phyloP scores from a whole-genome alignment of 139 green algal genomes.

The Marvania coccoides region DNA sequence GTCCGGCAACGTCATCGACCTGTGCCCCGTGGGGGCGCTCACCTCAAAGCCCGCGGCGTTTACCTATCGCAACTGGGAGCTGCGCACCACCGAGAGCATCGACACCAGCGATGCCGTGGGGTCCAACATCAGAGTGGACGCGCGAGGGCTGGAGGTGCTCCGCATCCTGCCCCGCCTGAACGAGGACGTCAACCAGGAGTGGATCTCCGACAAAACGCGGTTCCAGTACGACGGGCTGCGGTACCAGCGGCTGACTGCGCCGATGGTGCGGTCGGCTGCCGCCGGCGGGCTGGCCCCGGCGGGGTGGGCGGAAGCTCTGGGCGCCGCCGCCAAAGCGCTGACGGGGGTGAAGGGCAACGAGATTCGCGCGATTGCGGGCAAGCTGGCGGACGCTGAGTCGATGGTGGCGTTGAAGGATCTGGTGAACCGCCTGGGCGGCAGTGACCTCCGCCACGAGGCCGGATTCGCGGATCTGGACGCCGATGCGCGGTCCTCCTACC shows the following conservation, averaged over 20 bases:
- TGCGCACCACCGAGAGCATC: slow-evolving; percentile 87
- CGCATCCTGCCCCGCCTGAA: slow-evolving; percentile 90
- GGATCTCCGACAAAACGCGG: slow-evolving; percentile 92
- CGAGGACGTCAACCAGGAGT: slow-evolving; percentile 98
- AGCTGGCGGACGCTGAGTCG: slow-evolving; percentile 88
- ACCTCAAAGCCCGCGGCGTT: slow-evolving; percentile 97
- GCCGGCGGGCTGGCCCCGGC: slow-evolving; percentile 42
- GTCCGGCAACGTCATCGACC: slow-evolving; percentile 96
- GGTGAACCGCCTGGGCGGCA: slow-evolving; percentile 59
- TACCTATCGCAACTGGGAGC: slow-evolving; percentile 94
- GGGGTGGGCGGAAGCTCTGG: slow-evolving; percentile 73
- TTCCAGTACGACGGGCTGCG: slow-evolving; percentile 96
- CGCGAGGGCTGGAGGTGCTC: slow-evolving; percentile 85
- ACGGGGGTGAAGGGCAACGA: slow-evolving; percentile 41
- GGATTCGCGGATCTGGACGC: slow-evolving; percentile 52
- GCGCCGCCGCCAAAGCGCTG: slow-evolving; percentile 41
- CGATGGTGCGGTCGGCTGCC: slow-evolving; percentile 53
- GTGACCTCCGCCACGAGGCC: slow-evolving; percentile 47
- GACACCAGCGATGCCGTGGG: slow-evolving; percentile 90
- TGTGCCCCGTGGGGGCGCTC: slow-evolving; percentile 96
- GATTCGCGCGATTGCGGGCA: slow-evolving; percentile 80
- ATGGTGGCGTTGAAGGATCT: slow-evolving; percentile 86
- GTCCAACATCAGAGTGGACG: slow-evolving; percentile 82
- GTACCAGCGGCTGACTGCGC: slow-evolving; percentile 82
- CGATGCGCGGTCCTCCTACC: slow-evolving; percentile 83